Base-by-base conservation (phyloP, 169 alveolate species). In the Eimeria sp. region DNA sequence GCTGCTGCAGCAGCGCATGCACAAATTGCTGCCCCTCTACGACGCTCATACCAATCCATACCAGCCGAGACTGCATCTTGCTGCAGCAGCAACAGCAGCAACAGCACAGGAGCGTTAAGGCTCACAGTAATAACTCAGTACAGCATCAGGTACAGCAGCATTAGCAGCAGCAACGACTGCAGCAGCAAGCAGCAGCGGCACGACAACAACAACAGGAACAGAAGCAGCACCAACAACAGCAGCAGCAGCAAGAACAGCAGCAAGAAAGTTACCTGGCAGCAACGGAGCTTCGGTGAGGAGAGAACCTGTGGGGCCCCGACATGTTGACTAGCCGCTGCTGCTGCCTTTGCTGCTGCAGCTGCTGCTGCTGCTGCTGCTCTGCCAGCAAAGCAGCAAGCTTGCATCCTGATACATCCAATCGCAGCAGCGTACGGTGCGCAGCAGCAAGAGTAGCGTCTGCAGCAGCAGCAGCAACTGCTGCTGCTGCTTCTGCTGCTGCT, bases 1-100 rank as follows among this genome's bases (percentile, higher is more conserved):
- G 89, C 73, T 49, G 65, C 89, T 82, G 63, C 89, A 82, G 73
- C 72, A 82, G 89, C 89, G 89, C 89, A 82, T 82, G 89, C 89
- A 51, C 65, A 2, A 82, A 61, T 40, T 13, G 40, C 72, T 82
- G 89, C 43, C 73, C 65, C 47, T 82, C 89, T 49, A 72, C 43
- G 11, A 82, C 22, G 73, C 89, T 51, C 65, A 82, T 47, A 20
- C 89, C 89, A 9, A 82, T 49, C 89, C 89, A 78, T 30, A 58
- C 89, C n/a, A 78, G 65, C 30, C 65, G 61, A 25, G 65, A 78
- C 30, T 22, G 89, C 89, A 78, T 61, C 18, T 70, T 20, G 89
- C 89, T 78, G 89, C 89, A 78, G 65, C 61, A 78, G 22, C 61
- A 78, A 20, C 89, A 73, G 84, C 84, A 73, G 57, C 84, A 73